A percentile compares a stretch with the other conserved stretches of the same genome.
Evolutionary conservation across 352 stramenopile species (phyloP).

Genomic region (Phytophthora colocasiae): DNA sequence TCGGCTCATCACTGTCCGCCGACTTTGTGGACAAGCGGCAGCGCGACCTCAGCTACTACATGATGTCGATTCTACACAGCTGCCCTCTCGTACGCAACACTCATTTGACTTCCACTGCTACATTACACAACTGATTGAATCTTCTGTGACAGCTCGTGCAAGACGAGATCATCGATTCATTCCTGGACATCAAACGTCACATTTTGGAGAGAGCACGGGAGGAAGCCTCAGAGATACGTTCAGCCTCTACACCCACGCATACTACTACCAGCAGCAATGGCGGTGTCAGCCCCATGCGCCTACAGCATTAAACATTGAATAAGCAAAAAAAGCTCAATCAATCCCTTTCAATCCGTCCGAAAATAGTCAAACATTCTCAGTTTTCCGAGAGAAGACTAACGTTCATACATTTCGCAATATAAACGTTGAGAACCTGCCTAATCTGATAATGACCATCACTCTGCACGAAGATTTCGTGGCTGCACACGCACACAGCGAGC

Average conservation of each 20-base stretch:
- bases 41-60: constrained; percentile 87
- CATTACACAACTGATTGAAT: not conserved
- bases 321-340: not conserved
- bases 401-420: constrained; percentile 25
- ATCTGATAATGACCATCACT: constrained; percentile 48
- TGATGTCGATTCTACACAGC: constrained; percentile 86
- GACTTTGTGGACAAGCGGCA: constrained; percentile 91
- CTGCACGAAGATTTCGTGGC: constrained; percentile 46
- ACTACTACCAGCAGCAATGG: constrained; percentile 27
- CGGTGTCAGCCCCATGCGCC: constrained; percentile 23
- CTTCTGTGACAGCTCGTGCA: constrained; percentile 62
- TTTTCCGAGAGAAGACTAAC: constrained; percentile 14
- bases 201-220: constrained; percentile 75
- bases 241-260: constrained; percentile 29
- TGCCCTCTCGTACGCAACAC: constrained; percentile 58
- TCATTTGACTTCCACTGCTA: not conserved
- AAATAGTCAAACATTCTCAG: constrained; percentile 22
- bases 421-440: constrained; percentile 22
- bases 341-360: constrained; percentile 12
- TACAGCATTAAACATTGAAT: constrained; percentile 24
- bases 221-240: constrained; percentile 44
- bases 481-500: constrained; percentile 40
- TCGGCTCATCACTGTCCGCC: constrained; percentile 82
- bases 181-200: constrained; percentile 89
- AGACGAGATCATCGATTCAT: constrained; percentile 90